Base-by-base conservation (phyloP, 768 basidiomycete species). In the Thelephora ganbajun region DNA sequence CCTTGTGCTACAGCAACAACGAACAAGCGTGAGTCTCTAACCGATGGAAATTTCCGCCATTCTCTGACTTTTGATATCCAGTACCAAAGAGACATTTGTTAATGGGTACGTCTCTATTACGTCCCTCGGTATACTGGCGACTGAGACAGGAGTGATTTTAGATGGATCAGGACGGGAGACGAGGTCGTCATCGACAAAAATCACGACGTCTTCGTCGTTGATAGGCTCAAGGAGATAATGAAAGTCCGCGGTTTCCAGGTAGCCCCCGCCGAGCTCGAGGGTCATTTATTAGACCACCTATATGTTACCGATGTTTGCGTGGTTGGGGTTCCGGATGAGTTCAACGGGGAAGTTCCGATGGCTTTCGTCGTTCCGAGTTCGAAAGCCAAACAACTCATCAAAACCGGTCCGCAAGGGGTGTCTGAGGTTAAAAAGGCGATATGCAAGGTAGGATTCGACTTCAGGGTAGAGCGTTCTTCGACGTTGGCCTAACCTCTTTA, bases 221-320 rank as follows among this genome's bases (percentile, higher is more conserved):
- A 87, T 59, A 75, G 84, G 20, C 59, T 84, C 48, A 87, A 85
- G 71, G 82, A 85, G 67, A 76, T 83, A 47, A 68, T 84, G 62
- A 84, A 87, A 63, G 76, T 80, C 35, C 68, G 71, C 56, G 70
- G 68, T 13, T 69, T 62, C 57, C 62, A 67, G 53, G 65, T 68
- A 14, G 60, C 63, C 4, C 66, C 66, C 2, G 62, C 65, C 16
- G 64, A 63, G 48, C 53, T 65, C 23, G 63, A 67, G 53, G 64
- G 66, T 9, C 64, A 63, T 45, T 53, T 68, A 30, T 55, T 68
- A 37, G 54, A 55, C 22, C 66, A 64, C 50, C 56, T 61, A 7
- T 75, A 77, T 50, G 79, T 86, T 33, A 54, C 51, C 11, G 60
- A 60, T 52, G 56, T 51, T 14, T 57, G 58, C 48, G 56, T 59